These are phyloP conservation scores for Lentinus tigrinus DNA, from an alignment of 768 basidiomycete species.

Conservation along the genomic window DNA sequence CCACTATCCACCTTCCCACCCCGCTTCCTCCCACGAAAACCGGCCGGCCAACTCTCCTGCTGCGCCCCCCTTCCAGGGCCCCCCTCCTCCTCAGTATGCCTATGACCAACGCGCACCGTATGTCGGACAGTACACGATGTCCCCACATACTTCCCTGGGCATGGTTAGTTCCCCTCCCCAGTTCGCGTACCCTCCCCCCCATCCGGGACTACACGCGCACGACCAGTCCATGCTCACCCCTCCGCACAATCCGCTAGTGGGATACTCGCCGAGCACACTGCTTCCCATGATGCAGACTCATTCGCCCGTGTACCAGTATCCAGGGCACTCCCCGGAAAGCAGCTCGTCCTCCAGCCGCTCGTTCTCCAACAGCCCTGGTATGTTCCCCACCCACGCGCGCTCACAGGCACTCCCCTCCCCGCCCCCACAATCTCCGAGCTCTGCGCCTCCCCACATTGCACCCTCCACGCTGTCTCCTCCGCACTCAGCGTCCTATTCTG, in stretches of 20 bases:
- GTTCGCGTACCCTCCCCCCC: conserved; percentile 35
- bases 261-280: conserved; percentile 36
- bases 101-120: conserved; percentile 35
- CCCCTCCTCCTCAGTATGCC: conserved; percentile 17
- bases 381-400: conserved; percentile 18
- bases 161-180: conserved; percentile 21
- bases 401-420: conserved; percentile 22
- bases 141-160: conserved; percentile 33
- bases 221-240: conserved; percentile 38
- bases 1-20: conserved; percentile 8
- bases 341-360: conserved; percentile 28
- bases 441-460: conserved; percentile 11
- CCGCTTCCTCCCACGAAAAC: conserved; percentile 23
- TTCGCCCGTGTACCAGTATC: conserved; percentile 40
- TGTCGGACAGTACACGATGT: conserved; percentile 47
- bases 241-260: conserved; percentile 32
- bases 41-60: conserved; percentile 24
- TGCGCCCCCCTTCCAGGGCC: conserved; percentile 25
- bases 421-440: conserved; percentile 17
- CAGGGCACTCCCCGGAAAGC: conserved; percentile 34
- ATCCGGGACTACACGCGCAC: conserved; percentile 33
- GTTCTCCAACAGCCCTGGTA: conserved; percentile 11
- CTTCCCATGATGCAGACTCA: conserved; percentile 38
- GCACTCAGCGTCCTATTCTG: conserved; percentile 19
- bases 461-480: conserved; percentile 11